These are phyloP conservation scores for Alternaria longipes DNA, from an alignment of 2,329 filamentous ascomycete genomes.

Conservation along the genomic window DNA sequence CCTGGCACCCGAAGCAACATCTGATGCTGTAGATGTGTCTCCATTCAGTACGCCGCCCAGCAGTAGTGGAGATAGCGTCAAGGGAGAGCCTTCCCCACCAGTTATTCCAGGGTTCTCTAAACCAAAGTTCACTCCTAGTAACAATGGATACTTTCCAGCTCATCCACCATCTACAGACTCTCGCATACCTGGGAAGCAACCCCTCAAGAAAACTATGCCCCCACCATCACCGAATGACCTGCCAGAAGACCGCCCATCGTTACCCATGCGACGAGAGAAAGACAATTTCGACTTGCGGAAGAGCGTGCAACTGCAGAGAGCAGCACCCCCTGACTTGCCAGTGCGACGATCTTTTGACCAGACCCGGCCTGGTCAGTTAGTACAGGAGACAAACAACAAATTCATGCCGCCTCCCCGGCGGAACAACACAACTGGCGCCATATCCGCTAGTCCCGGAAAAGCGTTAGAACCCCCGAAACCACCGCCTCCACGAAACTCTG, in stretches of 20 bases:
- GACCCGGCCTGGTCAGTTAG: constrained; percentile 36
- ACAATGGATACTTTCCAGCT: constrained; percentile 46
- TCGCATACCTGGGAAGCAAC: constrained; percentile 27
- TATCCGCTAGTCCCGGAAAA: constrained; percentile 23
- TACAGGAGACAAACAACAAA: constrained; percentile 36
- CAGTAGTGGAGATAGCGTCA: constrained; percentile 71
- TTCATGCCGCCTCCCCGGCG: constrained; percentile 49
- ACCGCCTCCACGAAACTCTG: constrained; percentile 47
- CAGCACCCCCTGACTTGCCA: constrained; percentile 44
- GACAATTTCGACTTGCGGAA: constrained; percentile 47
- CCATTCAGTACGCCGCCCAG: constrained; percentile 89
- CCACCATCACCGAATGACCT: constrained; percentile 35
- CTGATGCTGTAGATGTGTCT: constrained; percentile 65
- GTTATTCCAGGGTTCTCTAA: constrained; percentile 37
- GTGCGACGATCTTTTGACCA: constrained; percentile 50
- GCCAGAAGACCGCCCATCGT: constrained; percentile 58
- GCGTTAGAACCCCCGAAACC: constrained; percentile 44
- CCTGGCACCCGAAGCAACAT: constrained; percentile 54
- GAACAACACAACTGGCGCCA: constrained; percentile 38
- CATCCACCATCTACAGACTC: constrained; percentile 36
- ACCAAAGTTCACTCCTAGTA: constrained; percentile 30
- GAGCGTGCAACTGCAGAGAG: constrained; percentile 45
- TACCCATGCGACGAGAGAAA: constrained; percentile 56
- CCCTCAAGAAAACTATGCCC: constrained; percentile 28
- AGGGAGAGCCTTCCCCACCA: constrained; percentile 37